Evolutionary conservation across 352 stramenopile species (phyloP).

Genomic region (Phytophthora macrochlamydospora): DNA sequence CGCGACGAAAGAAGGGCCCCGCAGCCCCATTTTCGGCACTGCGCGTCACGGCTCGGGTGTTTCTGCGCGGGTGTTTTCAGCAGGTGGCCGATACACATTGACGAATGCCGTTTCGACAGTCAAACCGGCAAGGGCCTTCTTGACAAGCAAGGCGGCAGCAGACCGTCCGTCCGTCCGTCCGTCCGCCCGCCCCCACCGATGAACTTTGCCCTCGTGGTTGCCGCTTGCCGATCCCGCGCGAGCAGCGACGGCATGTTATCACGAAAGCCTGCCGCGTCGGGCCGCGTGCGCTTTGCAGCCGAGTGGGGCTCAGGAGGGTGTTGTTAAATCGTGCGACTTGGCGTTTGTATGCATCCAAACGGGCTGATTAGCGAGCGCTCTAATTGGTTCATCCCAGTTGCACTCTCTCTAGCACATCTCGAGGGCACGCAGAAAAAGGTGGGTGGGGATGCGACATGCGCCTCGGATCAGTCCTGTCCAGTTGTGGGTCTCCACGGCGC

Average conservation of each 20-base stretch:
- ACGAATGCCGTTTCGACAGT: background rate
- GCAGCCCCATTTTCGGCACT: background rate
- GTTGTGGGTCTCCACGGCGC: slow-evolving; percentile 8
- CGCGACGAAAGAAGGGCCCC: background rate
- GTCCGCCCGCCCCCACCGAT: no score
- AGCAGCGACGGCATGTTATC: background rate
- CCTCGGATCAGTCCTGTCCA: slow-evolving; percentile 28
- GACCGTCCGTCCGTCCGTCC: no score
- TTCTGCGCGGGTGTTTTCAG: background rate
- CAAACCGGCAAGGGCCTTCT: background rate
- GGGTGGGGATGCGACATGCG: slow-evolving; percentile 35
- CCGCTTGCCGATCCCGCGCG: background rate
- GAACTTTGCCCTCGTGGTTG: background rate
- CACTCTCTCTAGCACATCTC: slow-evolving; percentile 29
- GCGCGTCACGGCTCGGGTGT: background rate
- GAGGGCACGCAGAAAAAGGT: slow-evolving; percentile 21
- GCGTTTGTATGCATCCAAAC: slow-evolving; percentile 20
- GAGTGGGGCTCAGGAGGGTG: background rate
- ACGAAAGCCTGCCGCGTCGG: background rate
- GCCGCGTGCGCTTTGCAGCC: no score
- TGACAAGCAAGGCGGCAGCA: background rate
- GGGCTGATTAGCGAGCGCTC: slow-evolving; percentile 5
- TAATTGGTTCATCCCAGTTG: slow-evolving; percentile 33
- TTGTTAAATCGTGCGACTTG: slow-evolving; percentile 1
- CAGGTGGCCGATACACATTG: background rate